These are phyloP conservation scores for Phytophthora citricola DNA, from an alignment of 352 stramenopile genomes.

Conservation along the genomic window DNA sequence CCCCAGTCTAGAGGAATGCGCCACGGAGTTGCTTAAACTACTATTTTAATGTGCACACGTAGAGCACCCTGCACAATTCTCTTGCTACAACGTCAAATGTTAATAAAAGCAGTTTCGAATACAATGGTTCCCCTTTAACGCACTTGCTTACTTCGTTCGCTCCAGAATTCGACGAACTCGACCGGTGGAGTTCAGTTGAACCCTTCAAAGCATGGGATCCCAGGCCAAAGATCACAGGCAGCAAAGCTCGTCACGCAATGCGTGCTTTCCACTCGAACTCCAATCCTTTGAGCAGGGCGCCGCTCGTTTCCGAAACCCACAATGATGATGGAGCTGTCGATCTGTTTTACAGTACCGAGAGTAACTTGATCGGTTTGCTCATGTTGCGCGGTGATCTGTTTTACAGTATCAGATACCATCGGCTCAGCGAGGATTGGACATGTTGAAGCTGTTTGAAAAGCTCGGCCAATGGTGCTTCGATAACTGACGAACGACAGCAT, in stretches of 20 bases:
- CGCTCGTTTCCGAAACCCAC: background rate
- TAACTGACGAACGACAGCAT: slow-evolving; percentile 1
- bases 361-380: no score
- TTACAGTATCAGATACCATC: slow-evolving; percentile 14
- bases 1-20: slow-evolving; percentile 68
- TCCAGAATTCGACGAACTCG: no score
- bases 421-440: slow-evolving; percentile 1
- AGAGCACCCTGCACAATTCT: slow-evolving; percentile 9
- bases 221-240: slow-evolving; percentile 8
- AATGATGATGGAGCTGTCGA: background rate
- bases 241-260: slow-evolving; percentile 9
- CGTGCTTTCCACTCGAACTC: background rate
- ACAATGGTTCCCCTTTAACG: no score
- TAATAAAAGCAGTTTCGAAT: background rate
- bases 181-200: slow-evolving; percentile 1
- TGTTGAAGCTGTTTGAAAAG: slow-evolving; percentile 13
- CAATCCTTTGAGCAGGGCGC: slow-evolving; percentile 10
- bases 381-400: slow-evolving; percentile 8
- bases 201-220: slow-evolving; percentile 14
- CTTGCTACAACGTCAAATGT: slow-evolving; percentile 6
- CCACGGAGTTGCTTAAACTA: slow-evolving; percentile 61
- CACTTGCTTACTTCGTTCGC: no score
- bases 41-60: slow-evolving; percentile 45
- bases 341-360: slow-evolving; percentile 30
- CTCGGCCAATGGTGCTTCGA: background rate